Evolutionary conservation across 306 rosid species (phyloP).

Genomic region (Nissolia schottii): DNA sequence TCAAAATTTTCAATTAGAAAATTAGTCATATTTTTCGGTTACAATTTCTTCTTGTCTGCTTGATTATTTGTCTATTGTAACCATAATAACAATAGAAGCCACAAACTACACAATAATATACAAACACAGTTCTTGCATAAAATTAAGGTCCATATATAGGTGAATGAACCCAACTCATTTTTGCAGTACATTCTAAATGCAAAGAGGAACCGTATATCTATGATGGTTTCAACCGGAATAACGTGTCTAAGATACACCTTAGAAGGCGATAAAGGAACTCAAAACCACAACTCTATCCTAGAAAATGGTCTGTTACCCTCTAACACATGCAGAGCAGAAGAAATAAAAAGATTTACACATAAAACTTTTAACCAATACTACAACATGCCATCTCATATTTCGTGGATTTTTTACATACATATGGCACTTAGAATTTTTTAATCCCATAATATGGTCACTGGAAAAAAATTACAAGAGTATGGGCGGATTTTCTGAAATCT

Average conservation of each 20-base stretch:
- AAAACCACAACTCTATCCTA: neutral
- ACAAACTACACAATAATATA: neutral
- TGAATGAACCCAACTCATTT: neutral
- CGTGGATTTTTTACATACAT: too few species aligned
- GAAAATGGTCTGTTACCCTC: conserved; percentile 11
- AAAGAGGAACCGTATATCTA: neutral
- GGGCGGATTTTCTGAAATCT: too few species aligned
- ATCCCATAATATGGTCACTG: too few species aligned
- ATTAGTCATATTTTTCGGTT: too few species aligned
- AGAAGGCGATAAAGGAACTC: too few species aligned
- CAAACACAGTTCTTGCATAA: conserved; percentile 5
- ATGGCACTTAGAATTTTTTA: too few species aligned
- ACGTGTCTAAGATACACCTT: conserved; percentile 5
- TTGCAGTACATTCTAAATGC: neutral
- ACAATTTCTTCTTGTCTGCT: neutral
- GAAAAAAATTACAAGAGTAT: too few species aligned
- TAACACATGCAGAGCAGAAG: conserved; percentile 2
- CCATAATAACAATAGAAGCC: neutral
- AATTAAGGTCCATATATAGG: conserved; percentile 8
- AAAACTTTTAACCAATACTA: conserved; percentile 3
- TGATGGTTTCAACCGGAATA: neutral
- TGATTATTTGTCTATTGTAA: neutral
- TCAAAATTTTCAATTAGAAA: neutral
- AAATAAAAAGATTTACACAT: conserved; percentile 8
- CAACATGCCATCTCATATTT: neutral